A percentile compares a stretch with the other conserved stretches of the same genome.
These are phyloP conservation scores for Dentipellis fragilis DNA, from an alignment of 768 basidiomycete species.

Conservation along the genomic window DNA sequence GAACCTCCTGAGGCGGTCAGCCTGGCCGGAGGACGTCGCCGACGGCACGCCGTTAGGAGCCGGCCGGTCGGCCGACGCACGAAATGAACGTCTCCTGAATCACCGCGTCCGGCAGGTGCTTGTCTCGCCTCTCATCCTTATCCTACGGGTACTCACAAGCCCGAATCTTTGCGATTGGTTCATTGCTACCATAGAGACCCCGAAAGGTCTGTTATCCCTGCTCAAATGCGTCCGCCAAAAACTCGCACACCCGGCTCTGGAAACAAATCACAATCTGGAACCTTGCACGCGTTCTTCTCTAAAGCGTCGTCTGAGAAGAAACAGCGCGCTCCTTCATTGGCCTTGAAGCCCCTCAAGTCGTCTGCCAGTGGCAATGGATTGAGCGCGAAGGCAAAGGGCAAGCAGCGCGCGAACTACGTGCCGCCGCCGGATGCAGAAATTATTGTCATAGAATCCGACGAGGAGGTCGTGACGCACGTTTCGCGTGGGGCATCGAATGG, in stretches of 20 bases:
- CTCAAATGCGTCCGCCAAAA: not conserved
- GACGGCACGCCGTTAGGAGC: too few relatives aligned
- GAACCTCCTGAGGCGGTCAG: too few relatives aligned
- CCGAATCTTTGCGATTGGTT: too few relatives aligned
- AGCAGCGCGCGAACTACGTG: not conserved
- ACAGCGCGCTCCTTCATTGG: not conserved
- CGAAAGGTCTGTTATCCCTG: too few relatives aligned
- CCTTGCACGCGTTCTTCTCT: conserved; percentile 10
- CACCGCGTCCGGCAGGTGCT: too few relatives aligned
- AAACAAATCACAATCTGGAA: not conserved
- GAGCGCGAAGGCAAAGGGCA: conserved; percentile 1
- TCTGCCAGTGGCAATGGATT: not conserved
- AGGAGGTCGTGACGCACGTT: conserved; percentile 1
- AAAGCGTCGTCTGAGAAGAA: conserved; percentile 1
- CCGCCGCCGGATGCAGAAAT: conserved; percentile 12
- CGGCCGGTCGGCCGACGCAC: too few relatives aligned
- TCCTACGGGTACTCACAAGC: too few relatives aligned
- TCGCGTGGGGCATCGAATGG: not conserved
- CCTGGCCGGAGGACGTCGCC: too few relatives aligned
- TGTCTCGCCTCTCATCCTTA: too few relatives aligned
- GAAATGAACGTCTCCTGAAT: too few relatives aligned
- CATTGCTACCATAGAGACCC: too few relatives aligned
- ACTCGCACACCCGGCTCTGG: not conserved
- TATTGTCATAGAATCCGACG: conserved; percentile 24
- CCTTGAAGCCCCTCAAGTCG: conserved; percentile 1